A percentile compares a stretch with the other conserved stretches of the same genome.
Conservation (phyloP, 2,329 filamentous ascomycete species). For the Phoma sp. region DNA sequence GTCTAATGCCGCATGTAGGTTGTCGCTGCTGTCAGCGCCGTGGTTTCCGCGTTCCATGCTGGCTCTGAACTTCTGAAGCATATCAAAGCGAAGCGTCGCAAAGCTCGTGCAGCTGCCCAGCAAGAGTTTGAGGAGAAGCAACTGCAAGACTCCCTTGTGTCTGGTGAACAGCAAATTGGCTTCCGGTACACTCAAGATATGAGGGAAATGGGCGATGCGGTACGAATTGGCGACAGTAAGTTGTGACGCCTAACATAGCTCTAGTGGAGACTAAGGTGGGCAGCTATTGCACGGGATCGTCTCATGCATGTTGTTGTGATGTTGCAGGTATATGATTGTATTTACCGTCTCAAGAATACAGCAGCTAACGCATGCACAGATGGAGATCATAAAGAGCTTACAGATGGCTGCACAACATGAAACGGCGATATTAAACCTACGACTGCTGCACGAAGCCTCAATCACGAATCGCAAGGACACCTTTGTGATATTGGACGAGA, state of each 20-base stretch:
- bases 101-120: constrained; percentile 30
- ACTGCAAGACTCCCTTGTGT: constrained; percentile 47
- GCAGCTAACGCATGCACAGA: constrained; percentile 28
- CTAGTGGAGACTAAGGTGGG: too few relatives aligned
- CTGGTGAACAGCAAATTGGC: constrained; percentile 45
- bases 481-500: constrained; percentile 42
- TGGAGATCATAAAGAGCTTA: constrained; percentile 48
- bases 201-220: constrained; percentile 43
- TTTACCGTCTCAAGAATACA: not conserved
- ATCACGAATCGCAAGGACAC: constrained; percentile 45
- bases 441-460: constrained; percentile 45
- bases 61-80: constrained; percentile 47
- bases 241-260: constrained; percentile 13
- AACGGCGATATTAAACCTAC: constrained; percentile 41
- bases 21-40: constrained; percentile 50
- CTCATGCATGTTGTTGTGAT: constrained; percentile 47
- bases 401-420: constrained; percentile 47
- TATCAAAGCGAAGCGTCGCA: constrained; percentile 44
- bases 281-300: constrained; percentile 46
- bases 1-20: constrained; percentile 31
- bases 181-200: constrained; percentile 42
- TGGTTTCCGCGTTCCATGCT: constrained; percentile 52
- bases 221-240: constrained; percentile 49
- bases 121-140: constrained; percentile 46
- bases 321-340: constrained; percentile 21